Conservation (phyloP, 1,284 basidiomycete genomes). For the Fomitopsis pinicola region DNA sequence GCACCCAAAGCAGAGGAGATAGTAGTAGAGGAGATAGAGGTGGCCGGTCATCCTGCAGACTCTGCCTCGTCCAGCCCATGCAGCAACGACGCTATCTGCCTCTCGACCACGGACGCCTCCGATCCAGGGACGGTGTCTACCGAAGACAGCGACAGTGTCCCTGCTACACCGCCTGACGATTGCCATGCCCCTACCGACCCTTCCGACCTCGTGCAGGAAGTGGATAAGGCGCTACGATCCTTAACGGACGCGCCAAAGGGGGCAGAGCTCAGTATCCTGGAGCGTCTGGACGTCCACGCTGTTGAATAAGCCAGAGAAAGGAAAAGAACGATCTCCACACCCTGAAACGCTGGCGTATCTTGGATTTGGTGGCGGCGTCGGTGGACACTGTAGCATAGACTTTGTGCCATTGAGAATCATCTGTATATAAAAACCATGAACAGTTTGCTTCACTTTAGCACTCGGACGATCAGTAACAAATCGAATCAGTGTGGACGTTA, state of each 20-base stretch:
- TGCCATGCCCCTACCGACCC: background rate
- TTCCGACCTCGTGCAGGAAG: background rate
- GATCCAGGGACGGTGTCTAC: background rate
- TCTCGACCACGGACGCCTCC: background rate
- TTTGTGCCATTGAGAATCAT: no score
- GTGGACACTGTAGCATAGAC: background rate
- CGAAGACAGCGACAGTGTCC: slow-evolving; percentile 1
- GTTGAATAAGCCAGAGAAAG: background rate
- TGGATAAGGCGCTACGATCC: background rate
- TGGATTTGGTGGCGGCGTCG: background rate
- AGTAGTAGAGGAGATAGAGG: background rate
- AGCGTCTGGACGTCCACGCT: background rate
- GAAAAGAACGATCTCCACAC: background rate
- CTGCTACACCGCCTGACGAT: background rate
- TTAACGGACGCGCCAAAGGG: background rate
- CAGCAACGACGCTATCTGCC: no score
- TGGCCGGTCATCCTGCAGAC: background rate
- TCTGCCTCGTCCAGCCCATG: background rate
- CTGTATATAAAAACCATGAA: no score
- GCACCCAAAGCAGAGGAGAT: background rate
- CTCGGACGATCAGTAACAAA: no score
- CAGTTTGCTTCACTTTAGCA: no score
- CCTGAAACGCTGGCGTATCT: background rate
- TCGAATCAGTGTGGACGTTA: no score
- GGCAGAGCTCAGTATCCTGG: background rate